Evolutionary conservation across 1,139 yeast species (phyloP), one percentile per base, ranked within the genome.

Genomic region (Zygosaccharomyces sapae): DNA sequence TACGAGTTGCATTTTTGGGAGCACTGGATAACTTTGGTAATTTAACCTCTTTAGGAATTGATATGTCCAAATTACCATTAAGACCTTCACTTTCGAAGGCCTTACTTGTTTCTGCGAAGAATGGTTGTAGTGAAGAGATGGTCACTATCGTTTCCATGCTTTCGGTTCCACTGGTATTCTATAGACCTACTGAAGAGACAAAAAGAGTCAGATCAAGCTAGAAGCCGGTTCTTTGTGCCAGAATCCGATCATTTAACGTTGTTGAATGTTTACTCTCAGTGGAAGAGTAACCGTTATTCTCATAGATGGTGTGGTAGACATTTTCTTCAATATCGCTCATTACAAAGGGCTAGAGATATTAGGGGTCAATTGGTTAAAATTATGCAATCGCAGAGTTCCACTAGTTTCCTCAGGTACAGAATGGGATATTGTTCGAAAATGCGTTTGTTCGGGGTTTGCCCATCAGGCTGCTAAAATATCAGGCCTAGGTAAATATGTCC

Each of bases 211-310:
- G 97, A 90, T 62, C 68, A 78, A 30, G 80, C 84, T 3, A 71
- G 97, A 45, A 89, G 85, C 50, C 81, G 83, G 67, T 90, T 89
- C 61, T 74, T 81, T 45, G 82, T 90, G 5, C 79, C 88, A 0
- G 95, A 86, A 49, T 85, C 94, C 37, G 98, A 92, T 64, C 97
- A 92, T 66, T 69, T 92, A 45, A 88, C 97, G 0, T 68, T 90
- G 38, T 70, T 88, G 34, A 88, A 90, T 63, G 87, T 90, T 3
- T 92, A 75, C 63, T 74, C 76, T n/a, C 96, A 88, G 59, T 90
- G 95, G 92, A 72, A 72, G 45, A 65, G 74, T 4, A 74, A 76
- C 56, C 68, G 67, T 4, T 70, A 63, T 50, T 73, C 80, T 1
- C 77, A 74, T 40, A 59, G 62, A 5, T 92, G 97, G 97, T 86